Evolutionary conservation across 371 early-diverging fungal genomes (phyloP).

Genomic region (Lichtheimia ornata): DNA sequence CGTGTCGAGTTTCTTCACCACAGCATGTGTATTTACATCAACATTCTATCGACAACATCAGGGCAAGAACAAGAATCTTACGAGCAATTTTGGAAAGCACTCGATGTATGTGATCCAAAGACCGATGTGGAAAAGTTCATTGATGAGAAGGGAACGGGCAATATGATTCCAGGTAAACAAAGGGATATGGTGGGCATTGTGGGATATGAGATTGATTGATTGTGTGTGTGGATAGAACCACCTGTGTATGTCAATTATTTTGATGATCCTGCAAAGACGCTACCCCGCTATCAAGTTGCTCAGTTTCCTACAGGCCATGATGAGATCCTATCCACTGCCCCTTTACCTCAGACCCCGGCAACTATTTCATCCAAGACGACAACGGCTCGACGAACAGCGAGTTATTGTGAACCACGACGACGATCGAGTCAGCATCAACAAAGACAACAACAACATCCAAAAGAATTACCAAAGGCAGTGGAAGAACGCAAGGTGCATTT

Average conservation of each 20-base stretch:
- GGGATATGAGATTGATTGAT: not conserved
- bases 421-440: slow-evolving; percentile 3
- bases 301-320: slow-evolving; percentile 21
- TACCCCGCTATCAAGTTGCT: slow-evolving; percentile 38
- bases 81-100: slow-evolving; percentile 68
- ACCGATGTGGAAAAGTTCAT: slow-evolving; percentile 76
- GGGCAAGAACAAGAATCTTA: slow-evolving; percentile 90
- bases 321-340: slow-evolving; percentile 3
- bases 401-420: slow-evolving; percentile 10
- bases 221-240: slow-evolving; percentile 19
- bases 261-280: slow-evolving; percentile 45
- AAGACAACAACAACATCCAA: not conserved
- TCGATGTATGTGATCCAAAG: slow-evolving; percentile 73
- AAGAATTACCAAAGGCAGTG: not conserved
- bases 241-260: slow-evolving; percentile 44
- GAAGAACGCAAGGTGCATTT: slow-evolving; percentile 1
- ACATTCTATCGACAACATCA: slow-evolving; percentile 79
- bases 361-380: not conserved
- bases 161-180: slow-evolving; percentile 46
- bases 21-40: slow-evolving; percentile 82
- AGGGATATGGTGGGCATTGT: not conserved
- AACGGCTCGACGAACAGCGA: slow-evolving; percentile 1
- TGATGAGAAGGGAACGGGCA: slow-evolving; percentile 74
- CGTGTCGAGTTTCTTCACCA: slow-evolving; percentile 84
- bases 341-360: slow-evolving; percentile 1